Base-by-base conservation (phyloP, 1,139 yeast genomes). In the Blastobotrys persicus region DNA sequence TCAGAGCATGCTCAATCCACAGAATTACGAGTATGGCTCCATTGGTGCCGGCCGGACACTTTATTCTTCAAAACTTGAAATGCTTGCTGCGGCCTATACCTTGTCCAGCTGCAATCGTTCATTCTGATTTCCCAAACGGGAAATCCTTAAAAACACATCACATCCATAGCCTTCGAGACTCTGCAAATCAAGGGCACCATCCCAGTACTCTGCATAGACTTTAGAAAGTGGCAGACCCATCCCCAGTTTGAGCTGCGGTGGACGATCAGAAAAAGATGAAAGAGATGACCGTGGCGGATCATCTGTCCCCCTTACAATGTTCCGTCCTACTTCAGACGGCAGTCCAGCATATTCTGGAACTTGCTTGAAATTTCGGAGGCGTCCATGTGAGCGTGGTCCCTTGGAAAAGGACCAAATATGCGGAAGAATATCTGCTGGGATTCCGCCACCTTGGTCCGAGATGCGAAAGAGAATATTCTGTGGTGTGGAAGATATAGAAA, bases 191-290 rank as follows among this genome's bases (percentile, higher is more conserved):
- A 91, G 69, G 47, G 83, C 85, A 3, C 98, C 97, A 60, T 89
- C 92, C 98, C 98, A 91, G 67, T 91, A 91, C 59, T 91, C 97
- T 0, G 96, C 91, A 63, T 91, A 91, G 0, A 91, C 88, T 57
- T 86, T 82, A 60, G 95, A 85, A 83, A 91, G 81, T 0, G 98
- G 97, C 52, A 91, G 73, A 0, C 97, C 96, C 57, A 91, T 77
- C 0, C 97, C 97, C 19, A 91, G 70, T 52, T 85, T 84, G 58
- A 79, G 77, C 52, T 84, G 78, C 31, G 86, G 83, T 0, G 94
- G 88, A 56, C 96, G 75, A 16, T 83, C 75, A 42, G 86, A 79
- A 58, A 88, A 74, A 20, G 77, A 72, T 35, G 71, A 63, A 46
- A 82, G 62, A 9, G 82, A 78, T 2, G 78, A 75, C 13, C 28